Evolutionary conservation across 2,329 filamentous ascomycete genomes (phyloP).

Genomic region (Aspergillus novoparasiticus): DNA sequence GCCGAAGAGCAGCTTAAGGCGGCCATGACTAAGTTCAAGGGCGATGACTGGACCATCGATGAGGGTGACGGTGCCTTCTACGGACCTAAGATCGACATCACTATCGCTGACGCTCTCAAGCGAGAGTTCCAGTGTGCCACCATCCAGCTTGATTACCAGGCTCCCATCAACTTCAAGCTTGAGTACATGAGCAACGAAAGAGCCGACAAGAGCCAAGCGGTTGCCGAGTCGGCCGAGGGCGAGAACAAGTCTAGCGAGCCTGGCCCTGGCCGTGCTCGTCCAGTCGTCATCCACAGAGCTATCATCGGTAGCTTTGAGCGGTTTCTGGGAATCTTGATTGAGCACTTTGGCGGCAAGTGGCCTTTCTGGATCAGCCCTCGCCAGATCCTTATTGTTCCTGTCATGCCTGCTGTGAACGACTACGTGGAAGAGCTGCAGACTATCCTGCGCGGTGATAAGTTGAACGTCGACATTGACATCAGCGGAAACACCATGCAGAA

Average conservation of each 20-base stretch:
- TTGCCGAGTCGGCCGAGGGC: slow-evolving; percentile 35
- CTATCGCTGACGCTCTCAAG: slow-evolving; percentile 82
- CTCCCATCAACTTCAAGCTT: slow-evolving; percentile 81
- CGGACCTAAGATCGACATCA: slow-evolving; percentile 97
- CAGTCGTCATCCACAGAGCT: slow-evolving; percentile 55
- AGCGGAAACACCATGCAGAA: slow-evolving; percentile 55
- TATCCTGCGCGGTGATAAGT: slow-evolving; percentile 47
- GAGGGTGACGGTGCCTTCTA: slow-evolving; percentile 97
- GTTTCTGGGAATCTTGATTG: slow-evolving; percentile 54
- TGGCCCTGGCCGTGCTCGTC: slow-evolving; percentile 48
- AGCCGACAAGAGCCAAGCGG: slow-evolving; percentile 52
- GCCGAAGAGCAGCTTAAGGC: slow-evolving; percentile 80
- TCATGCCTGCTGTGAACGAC: slow-evolving; percentile 53
- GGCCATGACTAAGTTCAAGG: slow-evolving; percentile 76
- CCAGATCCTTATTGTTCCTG: slow-evolving; percentile 53
- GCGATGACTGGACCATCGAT: slow-evolving; percentile 83
- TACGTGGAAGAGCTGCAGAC: slow-evolving; percentile 51
- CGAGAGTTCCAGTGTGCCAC: slow-evolving; percentile 89
- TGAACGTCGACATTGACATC: slow-evolving; percentile 52
- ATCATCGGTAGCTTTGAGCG: slow-evolving; percentile 55
- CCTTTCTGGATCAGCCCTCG: slow-evolving; percentile 56
- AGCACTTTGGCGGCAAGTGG: slow-evolving; percentile 57
- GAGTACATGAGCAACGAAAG: slow-evolving; percentile 78
- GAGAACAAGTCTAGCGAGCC: slow-evolving; percentile 42
- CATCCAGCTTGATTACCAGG: slow-evolving; percentile 91